These are phyloP conservation scores for Cyclanthera cordifolia DNA, from an alignment of 306 rosid genomes.

Conservation along the genomic window DNA sequence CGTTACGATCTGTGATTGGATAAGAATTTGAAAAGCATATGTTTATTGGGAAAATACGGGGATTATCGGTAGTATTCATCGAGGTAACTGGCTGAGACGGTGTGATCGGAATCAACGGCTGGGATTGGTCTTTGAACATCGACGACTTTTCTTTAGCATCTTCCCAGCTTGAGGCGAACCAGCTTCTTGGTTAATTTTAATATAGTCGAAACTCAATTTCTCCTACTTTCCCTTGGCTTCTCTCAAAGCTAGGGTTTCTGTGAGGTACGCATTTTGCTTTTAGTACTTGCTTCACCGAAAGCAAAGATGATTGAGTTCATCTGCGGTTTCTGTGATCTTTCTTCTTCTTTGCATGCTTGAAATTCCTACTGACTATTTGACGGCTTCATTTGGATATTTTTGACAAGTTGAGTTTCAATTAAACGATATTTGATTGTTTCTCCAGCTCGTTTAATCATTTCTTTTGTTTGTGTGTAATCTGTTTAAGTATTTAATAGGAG, in stretches of 20 bases:
- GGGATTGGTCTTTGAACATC: conserved; percentile 2
- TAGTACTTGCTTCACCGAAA: conserved; percentile 2
- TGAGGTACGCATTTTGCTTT: conserved; percentile 11
- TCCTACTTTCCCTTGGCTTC: neutral
- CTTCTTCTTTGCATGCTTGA: neutral
- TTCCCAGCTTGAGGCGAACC: neutral
- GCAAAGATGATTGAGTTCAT: neutral
- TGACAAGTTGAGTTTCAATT: neutral
- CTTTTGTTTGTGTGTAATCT: neutral
- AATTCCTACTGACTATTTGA: neutral
- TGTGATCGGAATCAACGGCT: conserved; percentile 20
- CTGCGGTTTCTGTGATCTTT: neutral
- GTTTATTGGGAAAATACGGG: neutral
- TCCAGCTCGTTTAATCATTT: neutral
- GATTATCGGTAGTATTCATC: neutral
- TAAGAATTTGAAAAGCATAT: neutral
- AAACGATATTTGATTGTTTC: neutral
- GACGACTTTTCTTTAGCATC: conserved; percentile 8
- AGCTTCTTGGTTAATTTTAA: neutral
- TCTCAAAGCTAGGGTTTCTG: conserved; percentile 9
- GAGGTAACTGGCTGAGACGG: conserved; percentile 21
- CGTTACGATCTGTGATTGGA: neutral
- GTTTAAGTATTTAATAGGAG: neutral
- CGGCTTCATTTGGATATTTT: neutral
- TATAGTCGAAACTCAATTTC: neutral